phyloP scores from a whole-genome alignment of 2,329 filamentous ascomycete species.

The Arthrobotrys conoides region DNA sequence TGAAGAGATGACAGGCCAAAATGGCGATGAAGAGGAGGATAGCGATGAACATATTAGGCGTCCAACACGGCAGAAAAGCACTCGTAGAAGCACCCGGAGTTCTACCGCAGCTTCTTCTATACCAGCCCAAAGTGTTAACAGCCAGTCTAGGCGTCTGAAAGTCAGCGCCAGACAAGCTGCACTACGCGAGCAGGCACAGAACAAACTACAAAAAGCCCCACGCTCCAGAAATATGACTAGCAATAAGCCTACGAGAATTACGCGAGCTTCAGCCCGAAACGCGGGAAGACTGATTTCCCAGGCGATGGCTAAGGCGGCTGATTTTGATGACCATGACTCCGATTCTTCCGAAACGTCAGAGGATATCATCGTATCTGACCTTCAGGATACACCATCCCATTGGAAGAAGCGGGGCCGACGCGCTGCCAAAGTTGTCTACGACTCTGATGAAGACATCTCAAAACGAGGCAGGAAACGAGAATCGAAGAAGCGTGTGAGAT shows the following conservation, averaged over 20 bases:
- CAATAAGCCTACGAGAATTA: constrained; percentile 29
- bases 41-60: not conserved
- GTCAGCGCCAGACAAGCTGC: constrained; percentile 30
- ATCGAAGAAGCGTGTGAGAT: constrained; percentile 35
- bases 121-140: not conserved
- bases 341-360: constrained; percentile 31
- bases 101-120: constrained; percentile 4
- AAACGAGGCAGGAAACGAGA: not conserved
- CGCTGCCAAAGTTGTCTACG: not conserved
- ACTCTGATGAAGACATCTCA: constrained; percentile 3
- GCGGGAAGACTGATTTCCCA: constrained; percentile 47
- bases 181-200: constrained; percentile 21
- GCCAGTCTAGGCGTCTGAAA: constrained; percentile 8
- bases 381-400: constrained; percentile 22
- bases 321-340: constrained; percentile 10
- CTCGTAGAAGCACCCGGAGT: constrained; percentile 44
- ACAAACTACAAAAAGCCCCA: not conserved
- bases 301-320: not conserved
- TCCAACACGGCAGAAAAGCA: constrained; percentile 14
- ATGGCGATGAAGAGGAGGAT: constrained; percentile 29
- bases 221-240: not conserved
- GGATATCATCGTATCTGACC: constrained; percentile 53
- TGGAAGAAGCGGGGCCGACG: constrained; percentile 29
- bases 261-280: constrained; percentile 33
- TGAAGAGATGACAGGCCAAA: constrained; percentile 31